phyloP scores from a whole-genome alignment of 2,329 filamentous ascomycete genomes.

The Aureobasidium sp. region DNA sequence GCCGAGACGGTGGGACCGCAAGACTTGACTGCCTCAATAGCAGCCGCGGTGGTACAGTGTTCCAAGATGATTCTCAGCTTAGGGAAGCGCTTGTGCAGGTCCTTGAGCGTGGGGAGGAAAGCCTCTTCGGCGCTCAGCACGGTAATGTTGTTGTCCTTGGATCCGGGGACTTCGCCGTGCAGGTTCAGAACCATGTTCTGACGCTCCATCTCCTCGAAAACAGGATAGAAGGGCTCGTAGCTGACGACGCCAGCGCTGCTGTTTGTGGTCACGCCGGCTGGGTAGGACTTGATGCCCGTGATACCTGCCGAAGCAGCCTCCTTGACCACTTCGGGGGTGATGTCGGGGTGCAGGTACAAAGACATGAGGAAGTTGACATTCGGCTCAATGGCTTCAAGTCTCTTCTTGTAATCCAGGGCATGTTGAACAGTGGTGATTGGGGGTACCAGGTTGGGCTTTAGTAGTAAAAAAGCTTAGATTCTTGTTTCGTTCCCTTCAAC shows the following conservation, averaged over 20 bases:
- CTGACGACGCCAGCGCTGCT: conserved; percentile 60
- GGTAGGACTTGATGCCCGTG: conserved; percentile 63
- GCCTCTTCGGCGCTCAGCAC: conserved; percentile 60
- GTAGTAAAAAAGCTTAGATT: not conserved
- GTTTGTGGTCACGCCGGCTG: conserved; percentile 49
- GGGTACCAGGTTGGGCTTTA: conserved; percentile 42
- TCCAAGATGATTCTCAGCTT: conserved; percentile 60
- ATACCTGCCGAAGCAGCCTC: conserved; percentile 67
- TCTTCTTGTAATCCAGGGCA: conserved; percentile 37
- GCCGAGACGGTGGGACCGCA: conserved; percentile 71
- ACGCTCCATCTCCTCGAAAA: conserved; percentile 84
- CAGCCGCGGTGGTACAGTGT: conserved; percentile 80
- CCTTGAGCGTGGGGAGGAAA: conserved; percentile 72
- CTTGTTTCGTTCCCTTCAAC: not conserved
- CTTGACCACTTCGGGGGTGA: conserved; percentile 49
- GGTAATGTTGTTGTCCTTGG: conserved; percentile 31
- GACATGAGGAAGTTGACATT: conserved; percentile 44
- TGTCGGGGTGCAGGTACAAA: conserved; percentile 41
- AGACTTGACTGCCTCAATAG: conserved; percentile 65
- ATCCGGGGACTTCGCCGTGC: conserved; percentile 75
- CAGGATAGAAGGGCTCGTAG: conserved; percentile 63
- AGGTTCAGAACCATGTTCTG: conserved; percentile 80
- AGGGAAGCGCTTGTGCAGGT: conserved; percentile 68
- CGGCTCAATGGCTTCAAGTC: conserved; percentile 37
- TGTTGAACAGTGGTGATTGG: conserved; percentile 41